Percentiles rank a stretch among this genome's conserved stretches.
Conservation (phyloP, 1,284 basidiomycete genomes). For the Trametes versicolor region DNA sequence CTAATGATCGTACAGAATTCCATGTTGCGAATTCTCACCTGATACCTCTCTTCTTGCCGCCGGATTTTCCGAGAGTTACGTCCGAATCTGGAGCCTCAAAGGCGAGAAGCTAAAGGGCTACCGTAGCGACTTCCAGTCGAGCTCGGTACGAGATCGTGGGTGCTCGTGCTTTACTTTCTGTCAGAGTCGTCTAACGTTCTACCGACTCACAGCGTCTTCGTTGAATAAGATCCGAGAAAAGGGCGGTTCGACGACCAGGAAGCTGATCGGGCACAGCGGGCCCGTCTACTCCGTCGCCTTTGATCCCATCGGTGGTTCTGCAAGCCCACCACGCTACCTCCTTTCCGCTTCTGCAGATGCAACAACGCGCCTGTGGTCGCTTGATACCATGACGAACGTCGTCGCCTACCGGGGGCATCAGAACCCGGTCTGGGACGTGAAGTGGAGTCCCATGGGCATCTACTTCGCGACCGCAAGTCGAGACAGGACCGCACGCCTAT, state of each 20-base stretch:
- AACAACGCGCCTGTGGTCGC: conserved; percentile 92
- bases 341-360: conserved; percentile 95
- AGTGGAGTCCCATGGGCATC: conserved; percentile 98
- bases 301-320: conserved; percentile 90
- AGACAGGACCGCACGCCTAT: conserved; percentile 94
- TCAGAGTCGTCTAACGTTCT: neutral
- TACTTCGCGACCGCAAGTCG: conserved; percentile 97
- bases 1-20: conserved; percentile 61
- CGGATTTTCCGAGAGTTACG: conserved; percentile 96
- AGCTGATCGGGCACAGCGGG: conserved; percentile 96
- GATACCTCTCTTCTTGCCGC: conserved; percentile 96
- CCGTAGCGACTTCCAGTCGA: conserved; percentile 79
- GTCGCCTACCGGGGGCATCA: conserved; percentile 97
- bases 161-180: neutral
- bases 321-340: conserved; percentile 86
- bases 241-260: conserved; percentile 85
- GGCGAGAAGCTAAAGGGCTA: conserved; percentile 88
- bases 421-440: conserved; percentile 98
- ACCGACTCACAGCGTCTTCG: conserved; percentile 58
- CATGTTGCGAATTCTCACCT: conserved; percentile 89
- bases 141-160: conserved; percentile 76
- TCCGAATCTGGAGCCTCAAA: conserved; percentile 95
- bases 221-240: conserved; percentile 79
- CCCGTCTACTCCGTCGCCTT: conserved; percentile 96
- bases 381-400: conserved; percentile 94